These are phyloP conservation scores for Thelonectria discophora DNA, from an alignment of 2,329 filamentous ascomycete species.

Conservation along the genomic window DNA sequence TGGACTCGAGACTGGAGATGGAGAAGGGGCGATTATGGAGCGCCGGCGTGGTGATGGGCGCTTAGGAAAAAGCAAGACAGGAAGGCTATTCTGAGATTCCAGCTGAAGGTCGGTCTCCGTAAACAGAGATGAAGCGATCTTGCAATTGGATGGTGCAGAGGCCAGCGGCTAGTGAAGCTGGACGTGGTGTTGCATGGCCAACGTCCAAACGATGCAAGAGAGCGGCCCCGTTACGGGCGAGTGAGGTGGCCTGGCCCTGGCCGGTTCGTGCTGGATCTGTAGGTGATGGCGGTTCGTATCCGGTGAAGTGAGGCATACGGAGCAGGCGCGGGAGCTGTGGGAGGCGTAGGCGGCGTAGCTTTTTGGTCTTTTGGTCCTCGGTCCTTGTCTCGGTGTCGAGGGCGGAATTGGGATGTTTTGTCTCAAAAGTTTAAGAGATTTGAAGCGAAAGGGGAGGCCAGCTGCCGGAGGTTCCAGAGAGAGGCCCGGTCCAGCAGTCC, in stretches of 20 bases:
- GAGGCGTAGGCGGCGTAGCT: slow-evolving; percentile 5
- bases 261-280: not conserved
- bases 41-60: slow-evolving; percentile 30
- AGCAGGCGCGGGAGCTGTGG: slow-evolving; percentile 1
- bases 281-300: not conserved
- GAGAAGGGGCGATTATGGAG: slow-evolving; percentile 30
- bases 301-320: not conserved
- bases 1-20: slow-evolving; percentile 20
- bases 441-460: slow-evolving; percentile 1
- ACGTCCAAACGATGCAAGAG: slow-evolving; percentile 1
- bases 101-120: not conserved
- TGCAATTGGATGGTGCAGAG: not conserved
- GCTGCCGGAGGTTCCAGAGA: slow-evolving; percentile 14
- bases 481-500: not conserved
- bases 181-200: slow-evolving; percentile 12
- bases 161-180: slow-evolving; percentile 22
- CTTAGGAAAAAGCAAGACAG: slow-evolving; percentile 22
- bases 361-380: slow-evolving; percentile 1
- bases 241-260: not conserved
- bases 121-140: not conserved
- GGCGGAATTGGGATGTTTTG: slow-evolving; percentile 19
- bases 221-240: not conserved
- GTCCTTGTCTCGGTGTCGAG: slow-evolving; percentile 8
- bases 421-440: slow-evolving; percentile 5
- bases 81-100: too few species aligned